A percentile compares a stretch with the other conserved stretches of the same genome.
Evolutionary conservation across 2,329 filamentous ascomycete genomes (phyloP).

Genomic region (Curvularia sp.): DNA sequence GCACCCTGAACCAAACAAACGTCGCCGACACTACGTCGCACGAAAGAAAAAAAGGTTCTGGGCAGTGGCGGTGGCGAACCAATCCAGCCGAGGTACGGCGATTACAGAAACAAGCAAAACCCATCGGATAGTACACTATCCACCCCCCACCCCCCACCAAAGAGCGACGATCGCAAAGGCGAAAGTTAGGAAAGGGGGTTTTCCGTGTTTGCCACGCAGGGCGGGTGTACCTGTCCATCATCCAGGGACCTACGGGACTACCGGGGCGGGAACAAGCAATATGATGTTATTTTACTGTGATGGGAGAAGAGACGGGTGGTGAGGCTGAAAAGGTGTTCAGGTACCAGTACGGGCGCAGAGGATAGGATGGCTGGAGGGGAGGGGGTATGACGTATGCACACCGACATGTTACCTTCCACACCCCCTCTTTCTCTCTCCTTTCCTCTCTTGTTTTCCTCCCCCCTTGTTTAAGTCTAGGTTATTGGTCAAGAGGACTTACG

Average conservation of each 20-base stretch:
- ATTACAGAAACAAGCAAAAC: not conserved
- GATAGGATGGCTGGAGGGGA: not conserved
- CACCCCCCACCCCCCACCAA: not conserved
- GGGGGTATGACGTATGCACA: not conserved
- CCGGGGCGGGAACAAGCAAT: not conserved
- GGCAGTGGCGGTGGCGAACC: not conserved
- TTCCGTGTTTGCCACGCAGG: not conserved
- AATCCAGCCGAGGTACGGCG: not conserved
- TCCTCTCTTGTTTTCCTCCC: not conserved
- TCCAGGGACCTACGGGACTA: not conserved
- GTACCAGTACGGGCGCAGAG: not conserved
- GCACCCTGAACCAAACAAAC: not conserved
- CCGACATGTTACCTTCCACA: not conserved
- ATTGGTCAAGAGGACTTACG: not conserved
- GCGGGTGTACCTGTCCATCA: slow-evolving; percentile 8
- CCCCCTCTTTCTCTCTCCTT: not conserved
- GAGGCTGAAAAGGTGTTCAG: not conserved
- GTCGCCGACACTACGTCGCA: no score
- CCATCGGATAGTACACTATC: not conserved
- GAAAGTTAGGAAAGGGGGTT: not conserved
- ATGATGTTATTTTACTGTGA: not conserved
- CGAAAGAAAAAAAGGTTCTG: no score
- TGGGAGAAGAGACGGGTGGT: not conserved
- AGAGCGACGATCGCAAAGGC: not conserved
- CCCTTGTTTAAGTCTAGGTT: not conserved